phyloP scores from a whole-genome alignment of 2,329 filamentous ascomycete genomes.

The Bipolaris cookei region DNA sequence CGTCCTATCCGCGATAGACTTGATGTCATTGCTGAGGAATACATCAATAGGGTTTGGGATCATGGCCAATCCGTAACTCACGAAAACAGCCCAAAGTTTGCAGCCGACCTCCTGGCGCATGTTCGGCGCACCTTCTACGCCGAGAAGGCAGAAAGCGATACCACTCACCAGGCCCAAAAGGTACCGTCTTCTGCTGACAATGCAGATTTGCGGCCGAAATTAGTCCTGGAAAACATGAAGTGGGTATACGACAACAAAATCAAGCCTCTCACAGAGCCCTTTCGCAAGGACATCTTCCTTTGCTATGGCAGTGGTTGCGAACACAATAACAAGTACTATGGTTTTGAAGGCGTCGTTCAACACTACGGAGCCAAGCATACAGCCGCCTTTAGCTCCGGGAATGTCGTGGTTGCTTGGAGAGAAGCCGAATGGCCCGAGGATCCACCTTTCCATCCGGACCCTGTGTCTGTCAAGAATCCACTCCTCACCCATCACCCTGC shows the following conservation, averaged over 20 bases:
- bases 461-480: slow-evolving; percentile 53
- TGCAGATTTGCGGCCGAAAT: slow-evolving; percentile 62
- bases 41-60: slow-evolving; percentile 70
- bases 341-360: slow-evolving; percentile 79
- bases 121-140: slow-evolving; percentile 71
- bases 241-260: slow-evolving; percentile 82
- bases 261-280: slow-evolving; percentile 69
- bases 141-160: slow-evolving; percentile 62
- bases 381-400: slow-evolving; percentile 70
- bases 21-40: slow-evolving; percentile 70
- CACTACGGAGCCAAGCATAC: slow-evolving; percentile 87
- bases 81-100: slow-evolving; percentile 71
- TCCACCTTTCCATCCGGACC: slow-evolving; percentile 73
- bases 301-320: slow-evolving; percentile 70
- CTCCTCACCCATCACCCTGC: slow-evolving; percentile 40
- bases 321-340: slow-evolving; percentile 69
- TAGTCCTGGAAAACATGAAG: slow-evolving; percentile 85
- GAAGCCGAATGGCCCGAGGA: slow-evolving; percentile 77
- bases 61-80: slow-evolving; percentile 67
- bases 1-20: slow-evolving; percentile 70
- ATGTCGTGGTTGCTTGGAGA: slow-evolving; percentile 76
- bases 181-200: slow-evolving; percentile 12
- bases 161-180: slow-evolving; percentile 34
- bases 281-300: slow-evolving; percentile 75
- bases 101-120: slow-evolving; percentile 72